These are phyloP conservation scores for Amaranthus hypochondriacus DNA, from an alignment of 148 eudicot genomes.

Conservation along the genomic window DNA sequence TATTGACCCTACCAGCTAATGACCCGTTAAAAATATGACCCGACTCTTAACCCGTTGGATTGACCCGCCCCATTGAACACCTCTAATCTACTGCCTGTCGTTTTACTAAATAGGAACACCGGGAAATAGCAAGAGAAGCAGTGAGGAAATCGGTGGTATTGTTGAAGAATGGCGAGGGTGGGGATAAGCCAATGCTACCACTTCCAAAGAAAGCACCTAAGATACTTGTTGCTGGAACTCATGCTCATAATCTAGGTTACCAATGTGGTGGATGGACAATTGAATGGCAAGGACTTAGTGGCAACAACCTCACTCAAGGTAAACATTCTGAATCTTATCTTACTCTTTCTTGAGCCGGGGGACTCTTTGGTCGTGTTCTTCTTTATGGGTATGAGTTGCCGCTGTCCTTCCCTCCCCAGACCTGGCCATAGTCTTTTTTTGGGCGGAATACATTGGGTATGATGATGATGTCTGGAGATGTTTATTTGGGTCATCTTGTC, in stretches of 20 bases:
- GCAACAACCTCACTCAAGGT: slow-evolving; percentile 40
- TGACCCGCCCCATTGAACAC: too few relatives aligned
- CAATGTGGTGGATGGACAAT: slow-evolving; percentile 57
- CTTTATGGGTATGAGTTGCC: too few relatives aligned
- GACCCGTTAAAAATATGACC: too few relatives aligned
- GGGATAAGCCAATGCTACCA: slow-evolving; percentile 35
- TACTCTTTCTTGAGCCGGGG: background rate
- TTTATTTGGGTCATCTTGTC: too few relatives aligned
- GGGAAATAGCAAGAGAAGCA: slow-evolving; percentile 48
- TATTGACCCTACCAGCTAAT: too few relatives aligned
- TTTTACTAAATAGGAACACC: slow-evolving; percentile 28
- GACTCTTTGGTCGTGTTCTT: too few relatives aligned
- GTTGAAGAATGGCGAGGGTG: slow-evolving; percentile 32
- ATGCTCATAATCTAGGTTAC: slow-evolving; percentile 43
- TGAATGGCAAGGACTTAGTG: slow-evolving; percentile 45
- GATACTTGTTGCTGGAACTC: slow-evolving; percentile 45
- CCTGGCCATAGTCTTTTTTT: too few relatives aligned
- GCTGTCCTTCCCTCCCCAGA: too few relatives aligned
- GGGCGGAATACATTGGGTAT: too few relatives aligned
- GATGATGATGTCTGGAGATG: too few relatives aligned
- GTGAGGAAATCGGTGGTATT: slow-evolving; percentile 44
- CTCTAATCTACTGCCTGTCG: too few relatives aligned
- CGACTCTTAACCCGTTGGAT: too few relatives aligned
- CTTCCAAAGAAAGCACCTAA: slow-evolving; percentile 41
- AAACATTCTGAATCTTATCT: background rate